phyloP scores from a whole-genome alignment of 805 yeast genomes.

The Brettanomyces nanus region DNA sequence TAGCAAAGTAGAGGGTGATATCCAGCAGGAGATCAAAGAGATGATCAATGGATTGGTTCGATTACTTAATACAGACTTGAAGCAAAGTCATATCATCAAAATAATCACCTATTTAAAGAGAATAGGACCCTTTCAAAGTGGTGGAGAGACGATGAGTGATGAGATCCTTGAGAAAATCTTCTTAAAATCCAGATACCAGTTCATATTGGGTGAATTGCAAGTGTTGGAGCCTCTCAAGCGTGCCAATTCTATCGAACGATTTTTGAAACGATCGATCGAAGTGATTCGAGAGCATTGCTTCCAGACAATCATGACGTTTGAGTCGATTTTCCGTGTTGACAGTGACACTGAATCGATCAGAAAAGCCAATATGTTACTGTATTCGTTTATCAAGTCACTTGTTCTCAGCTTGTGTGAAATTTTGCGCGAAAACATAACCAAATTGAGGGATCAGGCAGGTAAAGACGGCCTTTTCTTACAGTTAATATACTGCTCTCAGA shows the following conservation, averaged over 20 bases:
- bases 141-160: constrained; percentile 10
- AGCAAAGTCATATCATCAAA: constrained; percentile 72
- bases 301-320: constrained; percentile 60
- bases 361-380: constrained; percentile 23
- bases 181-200: constrained; percentile 59
- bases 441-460: constrained; percentile 29
- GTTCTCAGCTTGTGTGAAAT: constrained; percentile 25
- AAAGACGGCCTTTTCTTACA: constrained; percentile 71
- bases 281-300: constrained; percentile 77
- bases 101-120: constrained; percentile 69
- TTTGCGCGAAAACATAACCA: constrained; percentile 22
- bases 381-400: constrained; percentile 30
- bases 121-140: constrained; percentile 43
- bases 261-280: constrained; percentile 73
- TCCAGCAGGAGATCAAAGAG: constrained; percentile 44
- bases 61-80: constrained; percentile 64
- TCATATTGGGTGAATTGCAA: constrained; percentile 53
- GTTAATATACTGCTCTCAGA: constrained; percentile 80
- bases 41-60: constrained; percentile 66
- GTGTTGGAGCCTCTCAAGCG: constrained; percentile 48
- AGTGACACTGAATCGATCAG: constrained; percentile 13
- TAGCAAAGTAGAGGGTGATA: constrained; percentile 38
- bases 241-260: constrained; percentile 45
- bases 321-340: constrained; percentile 42
- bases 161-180: constrained; percentile 45